Evolutionary conservation across 1,284 basidiomycete genomes (phyloP), one percentile per base, ranked within the genome.

Genomic region (Porogramme epimiltina): DNA sequence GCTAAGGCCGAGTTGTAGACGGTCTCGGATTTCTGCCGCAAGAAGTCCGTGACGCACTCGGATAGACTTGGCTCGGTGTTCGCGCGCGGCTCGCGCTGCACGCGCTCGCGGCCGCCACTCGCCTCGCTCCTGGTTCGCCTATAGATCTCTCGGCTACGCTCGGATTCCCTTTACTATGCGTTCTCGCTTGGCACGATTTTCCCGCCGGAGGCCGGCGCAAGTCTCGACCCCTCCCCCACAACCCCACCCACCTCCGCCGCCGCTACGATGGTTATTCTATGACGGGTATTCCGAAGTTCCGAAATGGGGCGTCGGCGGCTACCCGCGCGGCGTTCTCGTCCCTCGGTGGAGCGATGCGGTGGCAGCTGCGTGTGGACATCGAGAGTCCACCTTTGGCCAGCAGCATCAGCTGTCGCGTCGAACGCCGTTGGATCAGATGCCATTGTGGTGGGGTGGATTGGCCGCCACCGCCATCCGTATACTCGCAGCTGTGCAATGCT

Each of bases 1-100:
- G 77, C 75, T 71, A 89, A 89, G 69, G 64, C 76, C 47, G 82
- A 81, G 63, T 74, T 80, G 64, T 85, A 67, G 67, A 64, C 52
- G 58, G 64, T 45, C 28, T 49, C 28, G 49, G 41, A 49, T 41
- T 51, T 47, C 57, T 34, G 20, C 28, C 28, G 28, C 28, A 8
- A 8, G 28, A 15, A 15, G 28, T 31, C 9, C 15, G 9, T 31
- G 28, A 38, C 54, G 28, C 38, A 48, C 37, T 47, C 47, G 36
- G n/a, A n/a, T n/a, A n/a, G n/a, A n/a, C n/a, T n/a, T n/a, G n/a
- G n/a, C n/a, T n/a, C n/a, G n/a, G n/a, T n/a, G n/a, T n/a, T n/a
- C n/a, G n/a, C n/a, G n/a, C n/a, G n/a, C n/a, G n/a, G n/a, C n/a
- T n/a, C n/a, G n/a, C n/a, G n/a, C n/a, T n/a, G n/a, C n/a, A n/a